A percentile compares a stretch with the other conserved stretches of the same genome.
Conservation (phyloP, 2,329 filamentous ascomycete genomes). For the Botrytis porri region DNA sequence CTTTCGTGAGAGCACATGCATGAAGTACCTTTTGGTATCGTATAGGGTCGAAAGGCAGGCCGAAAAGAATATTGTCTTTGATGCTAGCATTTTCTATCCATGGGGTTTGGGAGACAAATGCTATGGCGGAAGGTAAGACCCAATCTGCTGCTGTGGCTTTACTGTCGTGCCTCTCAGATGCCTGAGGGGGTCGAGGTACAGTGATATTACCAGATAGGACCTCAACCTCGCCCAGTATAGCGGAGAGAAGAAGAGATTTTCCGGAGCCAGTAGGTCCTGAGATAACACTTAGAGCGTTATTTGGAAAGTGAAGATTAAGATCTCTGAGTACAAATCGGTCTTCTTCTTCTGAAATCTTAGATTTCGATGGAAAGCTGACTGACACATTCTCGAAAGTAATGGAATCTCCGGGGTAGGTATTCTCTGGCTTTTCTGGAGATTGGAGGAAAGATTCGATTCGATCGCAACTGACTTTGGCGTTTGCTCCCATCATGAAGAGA, state of each 20-base stretch:
- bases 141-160: conserved; percentile 60
- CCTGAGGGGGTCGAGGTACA: conserved; percentile 48
- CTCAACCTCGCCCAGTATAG: conserved; percentile 72
- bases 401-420: conserved; percentile 53
- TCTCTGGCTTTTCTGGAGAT: conserved; percentile 58
- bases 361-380: conserved; percentile 68
- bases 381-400: conserved; percentile 64
- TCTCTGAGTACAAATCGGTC: conserved; percentile 64
- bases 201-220: conserved; percentile 59
- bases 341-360: conserved; percentile 51
- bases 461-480: conserved; percentile 68
- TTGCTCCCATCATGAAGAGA: conserved; percentile 63
- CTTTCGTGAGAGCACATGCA: conserved; percentile 70
- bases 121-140: conserved; percentile 64
- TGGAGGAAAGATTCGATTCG: conserved; percentile 68
- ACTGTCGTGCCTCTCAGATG: conserved; percentile 55
- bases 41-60: conserved; percentile 61
- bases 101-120: conserved; percentile 73
- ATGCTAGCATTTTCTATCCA: conserved; percentile 82
- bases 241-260: conserved; percentile 70
- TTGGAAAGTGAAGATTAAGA: conserved; percentile 63
- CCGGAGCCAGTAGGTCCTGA: conserved; percentile 74
- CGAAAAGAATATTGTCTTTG: conserved; percentile 73
- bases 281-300: conserved; percentile 66
- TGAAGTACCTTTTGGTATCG: conserved; percentile 67